Evolutionary conservation across 768 basidiomycete genomes (phyloP).

Genomic region (Amanita jacksonii): DNA sequence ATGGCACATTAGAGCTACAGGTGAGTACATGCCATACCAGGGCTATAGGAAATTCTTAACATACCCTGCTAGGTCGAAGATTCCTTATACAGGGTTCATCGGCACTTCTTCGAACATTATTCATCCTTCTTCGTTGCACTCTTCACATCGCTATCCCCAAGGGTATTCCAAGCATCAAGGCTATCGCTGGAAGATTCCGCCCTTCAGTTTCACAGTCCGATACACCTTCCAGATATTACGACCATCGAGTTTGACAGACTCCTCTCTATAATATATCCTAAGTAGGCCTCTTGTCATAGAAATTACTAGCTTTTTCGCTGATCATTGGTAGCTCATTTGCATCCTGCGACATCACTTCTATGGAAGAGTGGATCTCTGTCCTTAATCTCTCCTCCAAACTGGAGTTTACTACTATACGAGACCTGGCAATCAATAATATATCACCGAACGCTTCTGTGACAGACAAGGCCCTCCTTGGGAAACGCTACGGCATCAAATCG

Average conservation of each 20-base stretch:
- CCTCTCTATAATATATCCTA: conserved; percentile 25
- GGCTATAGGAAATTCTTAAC: not conserved
- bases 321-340: conserved; percentile 18
- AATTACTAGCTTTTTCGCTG: not conserved
- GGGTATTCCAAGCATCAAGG: not conserved
- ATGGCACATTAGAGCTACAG: conserved; percentile 15
- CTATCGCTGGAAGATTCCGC: not conserved
- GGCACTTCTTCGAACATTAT: conserved; percentile 20
- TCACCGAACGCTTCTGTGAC: conserved; percentile 16
- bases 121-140: conserved; percentile 5
- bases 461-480: conserved; percentile 25
- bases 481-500: conserved; percentile 17
- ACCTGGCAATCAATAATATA: conserved; percentile 25
- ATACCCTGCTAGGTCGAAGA: conserved; percentile 17
- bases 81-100: conserved; percentile 19
- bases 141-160: conserved; percentile 4
- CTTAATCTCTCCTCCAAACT: conserved; percentile 22
- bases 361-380: conserved; percentile 28
- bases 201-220: conserved; percentile 6
- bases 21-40: conserved; percentile 9
- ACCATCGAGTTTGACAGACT: conserved; percentile 23
- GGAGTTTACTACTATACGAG: conserved; percentile 20
- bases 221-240: conserved; percentile 29
- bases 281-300: conserved; percentile 14
- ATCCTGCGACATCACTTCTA: conserved; percentile 20